phyloP scores from a whole-genome alignment of 1,284 basidiomycete genomes.

The Ustilago lituana region DNA sequence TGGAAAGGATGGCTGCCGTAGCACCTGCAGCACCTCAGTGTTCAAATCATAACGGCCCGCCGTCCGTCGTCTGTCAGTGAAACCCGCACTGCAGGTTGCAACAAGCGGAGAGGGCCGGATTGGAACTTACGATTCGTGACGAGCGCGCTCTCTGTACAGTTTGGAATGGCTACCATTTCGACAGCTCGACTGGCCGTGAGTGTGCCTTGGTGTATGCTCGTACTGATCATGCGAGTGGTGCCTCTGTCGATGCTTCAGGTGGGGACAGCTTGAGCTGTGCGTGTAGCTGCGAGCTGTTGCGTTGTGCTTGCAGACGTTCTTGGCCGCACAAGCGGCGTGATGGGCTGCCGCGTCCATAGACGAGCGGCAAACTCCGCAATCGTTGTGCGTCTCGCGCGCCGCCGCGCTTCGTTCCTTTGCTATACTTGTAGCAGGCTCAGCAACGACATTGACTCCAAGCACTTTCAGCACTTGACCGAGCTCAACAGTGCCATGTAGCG shows the following conservation, averaged over 20 bases:
- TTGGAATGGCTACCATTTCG: background rate
- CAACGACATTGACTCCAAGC: constrained; percentile 8
- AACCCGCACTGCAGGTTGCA: too few species aligned
- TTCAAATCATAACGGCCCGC: too few species aligned
- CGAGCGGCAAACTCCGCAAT: too few species aligned
- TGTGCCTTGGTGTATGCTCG: background rate
- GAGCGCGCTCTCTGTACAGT: background rate
- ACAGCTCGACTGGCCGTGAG: too few species aligned
- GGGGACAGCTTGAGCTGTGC: background rate
- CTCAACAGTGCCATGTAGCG: constrained; percentile 23
- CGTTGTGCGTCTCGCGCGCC: too few species aligned
- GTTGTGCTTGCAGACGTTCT: constrained; percentile 1
- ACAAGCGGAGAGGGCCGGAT: too few species aligned
- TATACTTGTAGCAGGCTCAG: background rate
- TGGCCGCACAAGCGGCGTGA: constrained; percentile 1
- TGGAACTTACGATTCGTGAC: constrained; percentile 9
- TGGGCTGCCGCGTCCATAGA: too few species aligned
- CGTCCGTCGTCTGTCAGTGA: too few species aligned
- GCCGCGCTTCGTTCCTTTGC: too few species aligned
- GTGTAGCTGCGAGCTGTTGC: too few species aligned
- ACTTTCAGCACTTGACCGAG: constrained; percentile 19
- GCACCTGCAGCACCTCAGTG: constrained; percentile 6
- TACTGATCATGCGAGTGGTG: constrained; percentile 8
- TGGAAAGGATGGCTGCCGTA: background rate
- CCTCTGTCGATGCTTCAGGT: constrained; percentile 9